Percentiles rank a stretch among this genome's conserved stretches.
phyloP scores from a whole-genome alignment of 2,329 filamentous ascomycete species.

The Aspergillus ruber region DNA sequence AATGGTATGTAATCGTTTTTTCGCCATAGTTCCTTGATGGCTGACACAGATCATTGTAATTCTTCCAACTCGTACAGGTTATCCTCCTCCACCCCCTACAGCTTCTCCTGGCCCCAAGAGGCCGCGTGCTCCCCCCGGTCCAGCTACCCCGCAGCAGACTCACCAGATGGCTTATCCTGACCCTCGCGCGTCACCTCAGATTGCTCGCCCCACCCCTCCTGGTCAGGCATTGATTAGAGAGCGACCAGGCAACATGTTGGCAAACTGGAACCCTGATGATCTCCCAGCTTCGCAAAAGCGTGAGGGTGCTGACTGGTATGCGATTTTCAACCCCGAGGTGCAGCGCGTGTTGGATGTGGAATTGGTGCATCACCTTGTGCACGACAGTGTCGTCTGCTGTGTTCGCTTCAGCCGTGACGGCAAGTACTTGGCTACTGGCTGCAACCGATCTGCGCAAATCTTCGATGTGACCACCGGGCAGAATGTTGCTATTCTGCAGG shows the following conservation, averaged over 20 bases:
- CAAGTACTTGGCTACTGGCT: constrained; percentile 91
- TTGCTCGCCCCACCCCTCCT: constrained; percentile 72
- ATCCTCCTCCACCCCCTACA: constrained; percentile 76
- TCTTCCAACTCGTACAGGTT: constrained; percentile 45
- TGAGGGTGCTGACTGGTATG: constrained; percentile 87
- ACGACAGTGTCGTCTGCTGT: constrained; percentile 97
- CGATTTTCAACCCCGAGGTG: constrained; percentile 89
- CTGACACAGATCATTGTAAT: constrained; percentile 40
- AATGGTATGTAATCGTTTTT: constrained; percentile 48
- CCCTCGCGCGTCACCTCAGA: constrained; percentile 74
- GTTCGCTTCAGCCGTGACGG: constrained; percentile 95
- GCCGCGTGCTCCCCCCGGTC: constrained; percentile 56
- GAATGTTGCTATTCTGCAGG: constrained; percentile 83
- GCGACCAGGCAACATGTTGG: constrained; percentile 63
- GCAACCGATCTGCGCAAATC: constrained; percentile 98
- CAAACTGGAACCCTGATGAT: constrained; percentile 80
- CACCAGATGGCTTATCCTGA: constrained; percentile 81
- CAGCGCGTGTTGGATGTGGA: constrained; percentile 88
- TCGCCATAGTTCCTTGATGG: constrained; percentile 33
- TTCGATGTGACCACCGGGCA: constrained; percentile 85
- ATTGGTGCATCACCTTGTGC: constrained; percentile 82
- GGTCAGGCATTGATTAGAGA: constrained; percentile 45
- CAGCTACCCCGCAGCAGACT: constrained; percentile 87
- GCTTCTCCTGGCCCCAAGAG: constrained; percentile 81
- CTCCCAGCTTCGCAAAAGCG: constrained; percentile 84